A percentile compares a stretch with the other conserved stretches of the same genome.
These are phyloP conservation scores for Solanum hybrid DNA, from an alignment of 305 asterid species.

Conservation along the genomic window DNA sequence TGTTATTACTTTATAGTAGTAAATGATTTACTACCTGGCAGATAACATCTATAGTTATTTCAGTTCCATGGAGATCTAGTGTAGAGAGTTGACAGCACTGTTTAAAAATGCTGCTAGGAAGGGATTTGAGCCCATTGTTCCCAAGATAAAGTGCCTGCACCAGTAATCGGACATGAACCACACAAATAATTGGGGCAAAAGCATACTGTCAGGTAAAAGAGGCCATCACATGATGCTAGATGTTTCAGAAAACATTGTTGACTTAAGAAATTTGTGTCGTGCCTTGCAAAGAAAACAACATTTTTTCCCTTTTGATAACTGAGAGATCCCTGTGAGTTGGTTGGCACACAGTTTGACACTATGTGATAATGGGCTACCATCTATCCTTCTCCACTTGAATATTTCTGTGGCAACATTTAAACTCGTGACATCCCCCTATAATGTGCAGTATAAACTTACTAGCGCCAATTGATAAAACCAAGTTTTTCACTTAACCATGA, in stretches of 20 bases:
- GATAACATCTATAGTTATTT: constrained; percentile 70
- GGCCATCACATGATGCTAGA: neutral
- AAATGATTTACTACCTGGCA: constrained; percentile 40
- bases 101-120: constrained; percentile 51
- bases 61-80: constrained; percentile 80
- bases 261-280: neutral
- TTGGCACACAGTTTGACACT: neutral
- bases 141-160: constrained; percentile 61
- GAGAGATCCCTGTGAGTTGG: neutral
- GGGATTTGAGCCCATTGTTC: constrained; percentile 67
- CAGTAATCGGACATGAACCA: neutral
- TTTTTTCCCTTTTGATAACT: neutral
- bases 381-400: neutral
- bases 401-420: neutral
- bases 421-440: neutral
- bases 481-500: neutral
- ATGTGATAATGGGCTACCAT: neutral
- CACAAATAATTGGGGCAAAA: neutral
- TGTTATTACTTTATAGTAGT: neutral
- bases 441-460: neutral
- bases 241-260: neutral
- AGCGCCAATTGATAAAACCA: neutral
- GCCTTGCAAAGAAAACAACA: neutral
- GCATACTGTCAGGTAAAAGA: neutral
- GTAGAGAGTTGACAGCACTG: constrained; percentile 61